Evolutionary conservation across 805 yeast genomes (phyloP).

Genomic region (Spathaspora girioi): DNA sequence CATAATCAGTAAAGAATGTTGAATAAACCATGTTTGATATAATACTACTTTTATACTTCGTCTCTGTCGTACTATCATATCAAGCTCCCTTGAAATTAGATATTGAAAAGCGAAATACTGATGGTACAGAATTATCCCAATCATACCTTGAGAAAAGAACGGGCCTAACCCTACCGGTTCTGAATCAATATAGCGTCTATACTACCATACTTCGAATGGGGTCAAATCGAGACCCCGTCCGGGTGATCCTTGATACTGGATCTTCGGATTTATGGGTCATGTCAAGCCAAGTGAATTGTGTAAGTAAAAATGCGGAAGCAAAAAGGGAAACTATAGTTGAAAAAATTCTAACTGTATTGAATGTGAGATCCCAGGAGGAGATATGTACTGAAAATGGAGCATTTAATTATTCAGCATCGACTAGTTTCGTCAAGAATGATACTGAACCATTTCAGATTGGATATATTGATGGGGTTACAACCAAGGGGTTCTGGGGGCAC

Average conservation of each 20-base stretch:
- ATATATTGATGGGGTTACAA: slow-evolving; percentile 48
- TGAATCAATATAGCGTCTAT: not conserved
- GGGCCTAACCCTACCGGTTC: not conserved
- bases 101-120: not conserved
- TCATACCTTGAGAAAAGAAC: not conserved
- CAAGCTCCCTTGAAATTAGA: not conserved
- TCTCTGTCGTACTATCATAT: not conserved
- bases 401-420: slow-evolving; percentile 39
- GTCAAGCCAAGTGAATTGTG: slow-evolving; percentile 7
- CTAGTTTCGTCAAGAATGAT: slow-evolving; percentile 35
- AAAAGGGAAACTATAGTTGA: not conserved
- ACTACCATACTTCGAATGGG: slow-evolving; percentile 10
- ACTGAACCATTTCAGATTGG: slow-evolving; percentile 41
- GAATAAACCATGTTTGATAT: not conserved
- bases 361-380: slow-evolving; percentile 8
- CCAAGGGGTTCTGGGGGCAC: slow-evolving; percentile 54
- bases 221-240: slow-evolving; percentile 15
- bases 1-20: too few relatives aligned
- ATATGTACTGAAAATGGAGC: slow-evolving; percentile 47
- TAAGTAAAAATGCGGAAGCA: not conserved
- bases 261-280: slow-evolving; percentile 19
- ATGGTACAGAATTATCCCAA: not conserved
- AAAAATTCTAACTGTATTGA: not conserved
- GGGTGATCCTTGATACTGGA: slow-evolving; percentile 14
- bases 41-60: not conserved